Evolutionary conservation across 768 basidiomycete species (phyloP).

Genomic region (Lactarius psammicola): DNA sequence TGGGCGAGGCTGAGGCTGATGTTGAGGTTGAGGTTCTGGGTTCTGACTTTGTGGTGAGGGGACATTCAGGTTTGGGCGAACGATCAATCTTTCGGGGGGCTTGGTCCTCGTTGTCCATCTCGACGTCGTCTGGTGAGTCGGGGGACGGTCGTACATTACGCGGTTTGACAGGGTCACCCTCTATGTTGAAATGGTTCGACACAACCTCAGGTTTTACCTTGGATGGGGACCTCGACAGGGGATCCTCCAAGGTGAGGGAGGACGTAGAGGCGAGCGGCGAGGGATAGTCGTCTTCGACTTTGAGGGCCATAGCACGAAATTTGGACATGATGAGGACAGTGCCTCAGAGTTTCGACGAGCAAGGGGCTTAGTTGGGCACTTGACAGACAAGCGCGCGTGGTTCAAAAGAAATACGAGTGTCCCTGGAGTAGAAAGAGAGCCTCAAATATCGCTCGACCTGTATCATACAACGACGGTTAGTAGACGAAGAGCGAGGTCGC

Average conservation of each 20-base stretch:
- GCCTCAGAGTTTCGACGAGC: constrained; percentile 12
- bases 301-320: constrained; percentile 26
- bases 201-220: constrained; percentile 1
- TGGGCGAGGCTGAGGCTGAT: constrained; percentile 34
- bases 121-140: constrained; percentile 33
- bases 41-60: constrained; percentile 31
- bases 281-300: constrained; percentile 14
- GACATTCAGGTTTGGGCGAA: constrained; percentile 36
- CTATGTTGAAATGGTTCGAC: constrained; percentile 23
- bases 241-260: constrained; percentile 23
- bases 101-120: constrained; percentile 31
- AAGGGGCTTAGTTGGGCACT: no score
- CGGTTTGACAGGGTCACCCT: constrained; percentile 18
- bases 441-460: constrained; percentile 22
- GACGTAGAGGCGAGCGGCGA: constrained; percentile 24
- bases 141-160: constrained; percentile 33
- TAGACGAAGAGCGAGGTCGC: constrained; percentile 16
- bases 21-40: constrained; percentile 41
- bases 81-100: constrained; percentile 18
- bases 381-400: constrained; percentile 15
- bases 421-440: constrained; percentile 13
- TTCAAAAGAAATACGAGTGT: constrained; percentile 1
- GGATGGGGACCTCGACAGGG: constrained; percentile 16
- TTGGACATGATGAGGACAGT: constrained; percentile 20
- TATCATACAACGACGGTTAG: constrained; percentile 22